Evolutionary conservation across 2,329 filamentous ascomycete species (phyloP).

Genomic region (Niveomyces coronatus): DNA sequence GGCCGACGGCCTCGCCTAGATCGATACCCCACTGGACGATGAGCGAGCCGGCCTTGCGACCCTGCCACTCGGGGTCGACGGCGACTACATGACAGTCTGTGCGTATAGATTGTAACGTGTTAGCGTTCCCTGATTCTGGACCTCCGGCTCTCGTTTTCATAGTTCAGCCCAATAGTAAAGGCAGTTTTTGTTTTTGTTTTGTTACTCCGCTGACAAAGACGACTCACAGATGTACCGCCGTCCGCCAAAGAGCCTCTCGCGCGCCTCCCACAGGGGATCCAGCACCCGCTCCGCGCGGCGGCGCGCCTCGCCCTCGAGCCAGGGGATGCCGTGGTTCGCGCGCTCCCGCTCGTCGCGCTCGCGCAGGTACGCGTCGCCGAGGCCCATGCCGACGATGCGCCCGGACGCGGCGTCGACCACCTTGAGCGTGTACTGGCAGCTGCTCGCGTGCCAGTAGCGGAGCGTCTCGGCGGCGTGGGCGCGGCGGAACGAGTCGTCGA

Average conservation of each 20-base stretch:
- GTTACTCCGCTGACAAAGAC: not conserved
- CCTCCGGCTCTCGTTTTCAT: too few species aligned
- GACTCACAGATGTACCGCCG: constrained; percentile 31
- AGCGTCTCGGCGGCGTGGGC: constrained; percentile 31
- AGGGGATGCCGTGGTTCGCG: constrained; percentile 32
- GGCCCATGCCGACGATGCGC: constrained; percentile 35
- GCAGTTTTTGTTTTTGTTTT: constrained; percentile 4
- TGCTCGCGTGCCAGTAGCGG: constrained; percentile 27
- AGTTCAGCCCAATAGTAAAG: too few species aligned
- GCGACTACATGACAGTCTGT: constrained; percentile 33
- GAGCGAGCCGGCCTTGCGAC: constrained; percentile 30
- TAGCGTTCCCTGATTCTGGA: too few species aligned
- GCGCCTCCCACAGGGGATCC: constrained; percentile 29
- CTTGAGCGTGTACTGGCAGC: constrained; percentile 36
- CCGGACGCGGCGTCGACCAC: constrained; percentile 33
- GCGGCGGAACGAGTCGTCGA: constrained; percentile 29
- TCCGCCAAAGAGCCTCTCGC: constrained; percentile 30
- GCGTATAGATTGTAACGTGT: too few species aligned
- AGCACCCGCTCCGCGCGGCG: constrained; percentile 32
- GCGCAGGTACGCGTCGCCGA: constrained; percentile 32
- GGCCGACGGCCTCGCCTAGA: constrained; percentile 22
- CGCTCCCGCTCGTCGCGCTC: constrained; percentile 30
- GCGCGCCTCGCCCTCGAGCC: constrained; percentile 33
- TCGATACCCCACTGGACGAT: constrained; percentile 32
- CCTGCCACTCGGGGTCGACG: constrained; percentile 32